These are phyloP conservation scores for Yamadazyma sp. DNA, from an alignment of 1,139 yeast species.

Conservation along the genomic window DNA sequence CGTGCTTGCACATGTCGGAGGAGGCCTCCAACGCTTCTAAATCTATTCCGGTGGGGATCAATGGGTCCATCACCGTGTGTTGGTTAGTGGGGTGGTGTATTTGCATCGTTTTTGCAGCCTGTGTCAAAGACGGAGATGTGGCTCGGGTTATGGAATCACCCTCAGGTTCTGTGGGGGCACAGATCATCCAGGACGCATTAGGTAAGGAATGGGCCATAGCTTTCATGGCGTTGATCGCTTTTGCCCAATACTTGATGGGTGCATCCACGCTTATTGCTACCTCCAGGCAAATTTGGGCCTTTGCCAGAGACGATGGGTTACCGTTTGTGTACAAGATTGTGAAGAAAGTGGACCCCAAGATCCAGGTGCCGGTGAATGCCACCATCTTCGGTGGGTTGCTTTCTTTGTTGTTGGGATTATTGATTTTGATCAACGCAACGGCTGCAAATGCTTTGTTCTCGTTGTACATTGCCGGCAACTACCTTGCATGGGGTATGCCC, in stretches of 20 bases:
- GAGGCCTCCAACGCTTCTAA: conserved; percentile 66
- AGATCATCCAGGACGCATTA: conserved; percentile 60
- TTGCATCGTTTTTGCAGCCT: conserved; percentile 53
- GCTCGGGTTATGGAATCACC: conserved; percentile 39
- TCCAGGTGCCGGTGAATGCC: conserved; percentile 61
- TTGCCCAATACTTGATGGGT: conserved; percentile 70
- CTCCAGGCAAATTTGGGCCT: conserved; percentile 40
- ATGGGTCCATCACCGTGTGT: conserved; percentile 51
- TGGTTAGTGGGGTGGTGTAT: conserved; percentile 63
- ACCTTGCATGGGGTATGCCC: conserved; percentile 43
- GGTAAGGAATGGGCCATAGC: conserved; percentile 73
- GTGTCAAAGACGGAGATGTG: conserved; percentile 53
- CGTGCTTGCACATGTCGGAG: conserved; percentile 72
- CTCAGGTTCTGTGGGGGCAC: conserved; percentile 63
- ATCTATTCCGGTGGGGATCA: conserved; percentile 67
- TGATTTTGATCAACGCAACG: conserved; percentile 57
- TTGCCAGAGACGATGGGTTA: conserved; percentile 43
- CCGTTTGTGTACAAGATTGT: conserved; percentile 45
- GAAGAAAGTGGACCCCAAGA: conserved; percentile 51
- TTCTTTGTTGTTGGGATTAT: conserved; percentile 52
- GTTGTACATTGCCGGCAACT: conserved; percentile 48
- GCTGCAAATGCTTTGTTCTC: conserved; percentile 59
- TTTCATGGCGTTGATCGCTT: conserved; percentile 58
- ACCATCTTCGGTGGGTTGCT: conserved; percentile 52
- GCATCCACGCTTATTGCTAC: conserved; percentile 34